Base-by-base conservation (phyloP, 345 rosid genomes). In the Punica granatum region DNA sequence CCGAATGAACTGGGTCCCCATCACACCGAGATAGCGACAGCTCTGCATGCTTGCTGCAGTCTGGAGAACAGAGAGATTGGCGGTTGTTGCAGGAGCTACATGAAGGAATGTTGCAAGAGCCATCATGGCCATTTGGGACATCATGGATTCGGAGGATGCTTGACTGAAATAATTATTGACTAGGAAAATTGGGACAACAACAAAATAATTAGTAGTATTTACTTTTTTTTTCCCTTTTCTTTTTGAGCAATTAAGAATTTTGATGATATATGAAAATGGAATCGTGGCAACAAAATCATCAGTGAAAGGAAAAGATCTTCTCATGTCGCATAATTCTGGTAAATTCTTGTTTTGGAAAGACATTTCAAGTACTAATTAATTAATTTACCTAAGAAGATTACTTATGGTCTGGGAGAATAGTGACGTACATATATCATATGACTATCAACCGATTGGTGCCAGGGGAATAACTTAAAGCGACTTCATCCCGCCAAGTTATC, bases 41-140 rank as follows among this genome's bases (percentile, higher is more conserved):
- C 63, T 0, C 25, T 6, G 23, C 72, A 73, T 31, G 65, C 25
- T 43, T 75, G 80, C 21, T 31, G 28, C 64, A 79, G 73, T 65
- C 30, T 73, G 69, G 79, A 69, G 71, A 77, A 68, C 58, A 77
- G 79, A 60, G 85, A 78, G 51, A 53, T 36, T 15, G 83, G 78
- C 23, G 78, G 84, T 26, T 82, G 86, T 63, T 82, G 89, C 74
- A 80, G 67, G 74, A 78, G 80, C 68, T 80, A 78, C 65, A 61
- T 69, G 75, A 76, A 77, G 65, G 83, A 82, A 71, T 82, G 84
- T 28, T 77, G 84, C 3, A 56, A 56, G 18, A 30, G 30, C 16
- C 70, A 74, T 58, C 78, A 74, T 39, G 76, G 73, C 21, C 82
- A 79, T 16, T 67, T 72, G 44, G 75, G 74, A 56, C 39, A 60